phyloP scores from a whole-genome alignment of 2,329 filamentous ascomycete genomes.

The Thelonectria rubi region DNA sequence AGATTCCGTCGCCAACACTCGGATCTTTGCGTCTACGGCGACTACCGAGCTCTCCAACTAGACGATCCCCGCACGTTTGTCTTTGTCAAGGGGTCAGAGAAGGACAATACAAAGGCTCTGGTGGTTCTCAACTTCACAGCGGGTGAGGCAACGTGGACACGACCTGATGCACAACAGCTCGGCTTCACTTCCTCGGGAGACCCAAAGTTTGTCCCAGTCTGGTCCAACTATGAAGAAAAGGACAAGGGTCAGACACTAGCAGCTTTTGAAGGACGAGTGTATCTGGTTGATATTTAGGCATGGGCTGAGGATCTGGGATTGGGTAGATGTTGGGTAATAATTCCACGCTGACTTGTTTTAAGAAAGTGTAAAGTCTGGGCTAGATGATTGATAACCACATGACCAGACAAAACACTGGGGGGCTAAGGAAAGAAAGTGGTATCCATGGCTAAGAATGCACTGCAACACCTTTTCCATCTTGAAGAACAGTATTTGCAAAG shows the following conservation, averaged over 20 bases:
- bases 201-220: conserved; percentile 37
- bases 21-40: conserved; percentile 48
- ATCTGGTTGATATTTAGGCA: conserved; percentile 30
- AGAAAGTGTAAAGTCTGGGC: too few relatives aligned
- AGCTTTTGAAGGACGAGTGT: conserved; percentile 47
- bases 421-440: too few relatives aligned
- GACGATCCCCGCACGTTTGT: conserved; percentile 40
- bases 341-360: too few relatives aligned
- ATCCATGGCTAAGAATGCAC: too few relatives aligned
- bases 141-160: conserved; percentile 40
- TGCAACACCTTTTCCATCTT: too few relatives aligned
- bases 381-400: too few relatives aligned
- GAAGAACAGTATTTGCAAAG: too few relatives aligned
- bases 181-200: conserved; percentile 17
- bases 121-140: conserved; percentile 47
- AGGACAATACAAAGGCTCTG: conserved; percentile 35
- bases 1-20: conserved; percentile 45
- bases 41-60: conserved; percentile 41
- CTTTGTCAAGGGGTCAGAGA: conserved; percentile 45
- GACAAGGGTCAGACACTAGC: conserved; percentile 27
- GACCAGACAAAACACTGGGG: too few relatives aligned
- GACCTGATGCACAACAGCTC: conserved; percentile 37
- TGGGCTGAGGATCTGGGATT: not conserved
- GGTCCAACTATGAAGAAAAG: conserved; percentile 42
- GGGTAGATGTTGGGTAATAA: not conserved